Base-by-base conservation (phyloP, 352 stramenopile genomes). In the Synura sp. region DNA sequence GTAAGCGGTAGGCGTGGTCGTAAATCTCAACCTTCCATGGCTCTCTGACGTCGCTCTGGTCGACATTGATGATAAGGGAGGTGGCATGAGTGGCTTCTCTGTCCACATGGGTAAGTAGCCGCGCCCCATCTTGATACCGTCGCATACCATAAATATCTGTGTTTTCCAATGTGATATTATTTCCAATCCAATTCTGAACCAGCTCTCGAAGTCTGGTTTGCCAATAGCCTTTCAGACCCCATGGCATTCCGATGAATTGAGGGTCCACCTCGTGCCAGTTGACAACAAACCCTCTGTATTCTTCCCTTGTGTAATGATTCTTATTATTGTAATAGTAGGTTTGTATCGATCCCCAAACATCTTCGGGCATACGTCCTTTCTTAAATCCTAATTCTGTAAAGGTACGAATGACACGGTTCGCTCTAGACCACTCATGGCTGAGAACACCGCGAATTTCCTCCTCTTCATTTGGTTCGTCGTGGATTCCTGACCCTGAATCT, bases 61-160 rank as follows among this genome's bases (percentile, higher is more conserved):
- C 87, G 31, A 92, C 80, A 80, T 92, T 92, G 27, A 92, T 88
- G 79, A 92, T 92, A 0, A 88, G 79, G 78, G 80, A 88, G 7
- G 89, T 83, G 4, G 87, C 87, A 80, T 92, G 88, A 19, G 88
- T 93, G 9, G 75, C 81, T 9, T 87, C 80, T 27, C 87, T 59
- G 80, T 92, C 88, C 0, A 92, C 88, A 75, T 92, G 88, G n/a
- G 83, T 90, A 29, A 88, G 77, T 29, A 92, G 71, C 17, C 87
- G 79, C 22, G 85, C 85, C 3, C 86, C 88, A 36, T 82, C 59
- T 49, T 86, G 81, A 71, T 92, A 92, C 42, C 84, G 82, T 34
- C 88, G 81, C 2, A 92, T 82, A 41, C 88, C 88, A 78, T 92
- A 92, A 70, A 90, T 84, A 70, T 87, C 82, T 22, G 87, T 92